Conservation (phyloP, 2,329 filamentous ascomycete genomes). For the Penicillium occitanis region DNA sequence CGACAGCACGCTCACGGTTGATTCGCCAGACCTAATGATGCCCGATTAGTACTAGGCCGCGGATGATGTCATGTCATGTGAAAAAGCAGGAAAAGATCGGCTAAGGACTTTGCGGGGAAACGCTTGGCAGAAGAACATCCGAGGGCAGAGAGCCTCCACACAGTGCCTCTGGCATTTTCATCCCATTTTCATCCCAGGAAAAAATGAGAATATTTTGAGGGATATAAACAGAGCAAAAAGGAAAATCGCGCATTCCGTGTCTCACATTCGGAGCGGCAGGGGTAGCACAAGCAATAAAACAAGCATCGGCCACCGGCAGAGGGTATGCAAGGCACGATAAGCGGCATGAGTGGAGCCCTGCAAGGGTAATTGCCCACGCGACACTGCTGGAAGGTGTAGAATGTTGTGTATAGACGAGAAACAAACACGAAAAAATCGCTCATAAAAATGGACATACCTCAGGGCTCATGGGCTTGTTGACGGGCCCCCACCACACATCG, state of each 20-base stretch:
- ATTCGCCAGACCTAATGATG: conserved; percentile 87
- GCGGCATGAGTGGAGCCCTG: conserved; percentile 19
- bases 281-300: conserved; percentile 21
- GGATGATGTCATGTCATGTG: conserved; percentile 35
- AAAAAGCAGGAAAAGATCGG: conserved; percentile 12
- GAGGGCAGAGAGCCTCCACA: neutral
- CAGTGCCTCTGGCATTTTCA: neutral
- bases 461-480: conserved; percentile 97
- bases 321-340: conserved; percentile 20
- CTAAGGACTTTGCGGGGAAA: conserved; percentile 23
- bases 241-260: conserved; percentile 21
- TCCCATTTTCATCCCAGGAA: neutral
- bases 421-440: conserved; percentile 16
- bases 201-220: neutral
- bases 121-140: neutral
- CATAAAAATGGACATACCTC: conserved; percentile 67
- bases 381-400: conserved; percentile 20
- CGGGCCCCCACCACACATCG: conserved; percentile 97
- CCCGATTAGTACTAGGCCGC: conserved; percentile 20
- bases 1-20: conserved; percentile 96
- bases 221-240: neutral
- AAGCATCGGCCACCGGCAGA: conserved; percentile 26
- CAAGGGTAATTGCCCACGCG: conserved; percentile 23
- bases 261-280: neutral
- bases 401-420: conserved; percentile 9